Base-by-base conservation (phyloP, 2,329 filamentous ascomycete species). In the Chaetothyriales sp. region DNA sequence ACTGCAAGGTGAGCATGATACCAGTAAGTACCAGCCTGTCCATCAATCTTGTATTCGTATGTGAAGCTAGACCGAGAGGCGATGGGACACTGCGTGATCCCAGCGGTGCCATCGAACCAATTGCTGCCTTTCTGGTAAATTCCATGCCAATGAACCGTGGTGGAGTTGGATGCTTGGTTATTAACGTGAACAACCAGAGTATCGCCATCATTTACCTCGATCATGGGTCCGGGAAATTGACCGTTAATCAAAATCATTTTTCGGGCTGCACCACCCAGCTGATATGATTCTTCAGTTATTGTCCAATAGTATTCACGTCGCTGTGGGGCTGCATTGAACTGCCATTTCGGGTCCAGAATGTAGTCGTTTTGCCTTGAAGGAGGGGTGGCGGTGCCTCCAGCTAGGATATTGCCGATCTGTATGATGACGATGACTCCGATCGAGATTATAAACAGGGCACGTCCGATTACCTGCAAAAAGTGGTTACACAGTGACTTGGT, bases 111-210 rank as follows among this genome's bases (percentile, higher is more conserved):
- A 60, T 89, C 85, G 83, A 87, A 86, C 50, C 74, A 74, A 54
- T 80, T 85, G 0, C 83, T 85, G 8, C 83, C 83, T 58, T 86
- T 86, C 63, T 88, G 83, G 62, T 80, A 88, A 55, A 90, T 73
- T 8, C 85, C 85, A 58, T 89, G 85, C 64, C 85, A 89, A 63
- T 89, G 85, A 4, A 89, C 72, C 29, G 75, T 77, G 5, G 82
- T 84, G 10, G 74, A 76, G 57, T 88, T 85, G 15, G 72, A 70
- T 0, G 83, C 77, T 15, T 76, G 72, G 58, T 89, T 89, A 56
- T 78, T 69, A 44, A 87, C 72, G 33, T 85, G 78, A 33, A 89
- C 77, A 9, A 86, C 64, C 5, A 90, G 64, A 0, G 75, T 78
- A 59, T 92, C 86, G 15, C 83, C 84, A 58, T 85, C 79, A 56